Evolutionary conservation across 148 eudicot species (phyloP).

Genomic region (Gaultheria prostrata): DNA sequence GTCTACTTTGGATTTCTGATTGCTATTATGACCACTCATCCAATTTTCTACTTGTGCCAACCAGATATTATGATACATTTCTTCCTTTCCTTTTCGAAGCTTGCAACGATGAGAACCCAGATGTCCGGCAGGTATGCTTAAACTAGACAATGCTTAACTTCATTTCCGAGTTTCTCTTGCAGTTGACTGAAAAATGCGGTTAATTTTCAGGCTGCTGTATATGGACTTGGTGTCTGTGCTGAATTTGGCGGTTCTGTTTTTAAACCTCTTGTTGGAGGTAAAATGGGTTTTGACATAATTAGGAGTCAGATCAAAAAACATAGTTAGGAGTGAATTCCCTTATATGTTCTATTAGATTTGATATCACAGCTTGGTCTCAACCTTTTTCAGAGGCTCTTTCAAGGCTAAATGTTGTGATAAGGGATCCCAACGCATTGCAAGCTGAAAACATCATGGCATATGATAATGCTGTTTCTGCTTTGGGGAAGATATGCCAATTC

Average conservation of each 20-base stretch:
- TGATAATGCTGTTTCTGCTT: slow-evolving; percentile 95
- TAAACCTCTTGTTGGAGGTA: slow-evolving; percentile 89
- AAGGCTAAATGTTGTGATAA: slow-evolving; percentile 71
- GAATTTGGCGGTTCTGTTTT: slow-evolving; percentile 86
- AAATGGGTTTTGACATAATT: slow-evolving; percentile 9
- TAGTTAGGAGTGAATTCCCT: not conserved
- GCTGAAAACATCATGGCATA: slow-evolving; percentile 82
- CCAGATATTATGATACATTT: slow-evolving; percentile 81
- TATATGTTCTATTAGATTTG: not conserved
- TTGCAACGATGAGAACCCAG: slow-evolving; percentile 78
- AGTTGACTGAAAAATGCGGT: slow-evolving; percentile 6
- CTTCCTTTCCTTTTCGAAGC: slow-evolving; percentile 92
- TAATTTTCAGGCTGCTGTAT: slow-evolving; percentile 87
- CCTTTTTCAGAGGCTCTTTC: slow-evolving; percentile 81
- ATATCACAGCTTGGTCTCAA: not conserved
- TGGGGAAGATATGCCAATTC: slow-evolving; percentile 84
- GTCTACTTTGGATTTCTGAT: not conserved
- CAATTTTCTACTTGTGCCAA: slow-evolving; percentile 13
- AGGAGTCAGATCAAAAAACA: no score
- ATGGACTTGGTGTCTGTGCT: slow-evolving; percentile 99
- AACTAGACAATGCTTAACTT: not conserved
- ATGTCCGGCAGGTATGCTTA: slow-evolving; percentile 76
- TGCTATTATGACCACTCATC: not conserved
- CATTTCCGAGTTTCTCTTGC: not conserved
- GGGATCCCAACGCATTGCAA: slow-evolving; percentile 58